Conservation (phyloP, 129 eudicot genomes). For the Dittrichia graveolens region DNA sequence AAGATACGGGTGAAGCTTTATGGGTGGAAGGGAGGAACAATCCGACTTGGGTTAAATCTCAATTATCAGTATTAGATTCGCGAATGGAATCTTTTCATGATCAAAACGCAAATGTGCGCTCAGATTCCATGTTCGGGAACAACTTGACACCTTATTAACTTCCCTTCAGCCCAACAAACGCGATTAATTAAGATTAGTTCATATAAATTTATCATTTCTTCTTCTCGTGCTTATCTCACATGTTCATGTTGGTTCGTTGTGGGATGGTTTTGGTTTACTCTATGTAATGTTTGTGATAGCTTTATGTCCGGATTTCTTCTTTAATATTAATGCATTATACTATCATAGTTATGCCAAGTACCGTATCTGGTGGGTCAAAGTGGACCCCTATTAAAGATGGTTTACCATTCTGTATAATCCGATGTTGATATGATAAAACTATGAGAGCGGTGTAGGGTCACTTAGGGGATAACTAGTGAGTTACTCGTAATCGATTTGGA, state of each 20-base stretch:
- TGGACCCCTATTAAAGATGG: no score
- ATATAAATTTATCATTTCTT: constrained; percentile 15
- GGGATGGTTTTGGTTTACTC: neutral
- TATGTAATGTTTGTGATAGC: constrained; percentile 20
- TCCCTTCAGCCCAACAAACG: neutral
- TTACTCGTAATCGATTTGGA: no score
- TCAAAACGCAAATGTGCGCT: constrained; percentile 40
- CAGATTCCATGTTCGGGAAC: constrained; percentile 49
- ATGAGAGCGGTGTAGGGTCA: no score
- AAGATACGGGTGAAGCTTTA: constrained; percentile 95
- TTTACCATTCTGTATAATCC: no score
- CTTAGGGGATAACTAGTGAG: no score
- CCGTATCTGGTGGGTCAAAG: no score
- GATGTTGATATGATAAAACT: no score
- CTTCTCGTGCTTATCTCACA: neutral
- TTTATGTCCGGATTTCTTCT: neutral
- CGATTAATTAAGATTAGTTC: constrained; percentile 12
- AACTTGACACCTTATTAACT: constrained; percentile 31
- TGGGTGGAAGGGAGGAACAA: constrained; percentile 87
- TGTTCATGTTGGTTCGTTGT: constrained; percentile 13
- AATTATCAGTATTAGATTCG: constrained; percentile 71
- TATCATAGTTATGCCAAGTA: neutral
- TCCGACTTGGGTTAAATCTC: constrained; percentile 92
- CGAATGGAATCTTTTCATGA: constrained; percentile 56
- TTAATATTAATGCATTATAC: neutral